Evolutionary conservation across 768 basidiomycete species (phyloP).

Genomic region (Podaxis mareebaensis): DNA sequence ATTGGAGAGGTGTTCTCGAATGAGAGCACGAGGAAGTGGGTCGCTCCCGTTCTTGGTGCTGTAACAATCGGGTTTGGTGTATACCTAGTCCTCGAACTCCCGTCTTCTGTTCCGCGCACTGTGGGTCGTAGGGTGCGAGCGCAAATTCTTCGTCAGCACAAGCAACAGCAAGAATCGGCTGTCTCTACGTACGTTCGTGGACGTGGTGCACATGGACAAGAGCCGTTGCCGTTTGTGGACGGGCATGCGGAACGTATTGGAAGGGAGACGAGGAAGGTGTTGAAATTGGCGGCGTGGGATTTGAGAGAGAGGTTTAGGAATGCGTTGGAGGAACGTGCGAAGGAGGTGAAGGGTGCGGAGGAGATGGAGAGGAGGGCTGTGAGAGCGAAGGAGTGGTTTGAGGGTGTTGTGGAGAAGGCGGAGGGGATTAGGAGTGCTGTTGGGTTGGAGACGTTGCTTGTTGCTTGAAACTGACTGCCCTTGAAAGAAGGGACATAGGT

Average conservation of each 20-base stretch:
- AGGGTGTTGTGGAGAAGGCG: slow-evolving; percentile 47
- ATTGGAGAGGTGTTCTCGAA: slow-evolving; percentile 79
- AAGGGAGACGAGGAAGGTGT: slow-evolving; percentile 90
- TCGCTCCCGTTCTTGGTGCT: slow-evolving; percentile 81
- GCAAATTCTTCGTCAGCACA: slow-evolving; percentile 43
- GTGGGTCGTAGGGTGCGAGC: slow-evolving; percentile 82
- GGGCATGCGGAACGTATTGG: slow-evolving; percentile 69
- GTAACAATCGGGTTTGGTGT: slow-evolving; percentile 69
- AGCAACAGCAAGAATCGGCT: background rate
- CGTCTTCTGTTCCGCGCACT: slow-evolving; percentile 83
- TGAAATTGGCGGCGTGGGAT: slow-evolving; percentile 91
- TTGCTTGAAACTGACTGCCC: slow-evolving; percentile 18
- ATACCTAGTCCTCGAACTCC: slow-evolving; percentile 87
- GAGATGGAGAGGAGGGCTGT: slow-evolving; percentile 68
- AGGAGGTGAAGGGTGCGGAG: slow-evolving; percentile 78
- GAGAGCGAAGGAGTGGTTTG: slow-evolving; percentile 76
- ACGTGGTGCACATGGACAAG: slow-evolving; percentile 40
- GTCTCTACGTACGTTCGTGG: slow-evolving; percentile 19
- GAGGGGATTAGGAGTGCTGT: slow-evolving; percentile 42
- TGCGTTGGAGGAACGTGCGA: slow-evolving; percentile 77
- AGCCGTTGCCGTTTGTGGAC: slow-evolving; percentile 62
- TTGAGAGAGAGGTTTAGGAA: slow-evolving; percentile 75
- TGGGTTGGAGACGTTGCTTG: slow-evolving; percentile 30
- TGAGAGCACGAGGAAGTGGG: slow-evolving; percentile 83
- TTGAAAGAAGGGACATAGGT: slow-evolving; percentile 8